Conservation (phyloP, 148 eudicot species). For the Silene conica region DNA sequence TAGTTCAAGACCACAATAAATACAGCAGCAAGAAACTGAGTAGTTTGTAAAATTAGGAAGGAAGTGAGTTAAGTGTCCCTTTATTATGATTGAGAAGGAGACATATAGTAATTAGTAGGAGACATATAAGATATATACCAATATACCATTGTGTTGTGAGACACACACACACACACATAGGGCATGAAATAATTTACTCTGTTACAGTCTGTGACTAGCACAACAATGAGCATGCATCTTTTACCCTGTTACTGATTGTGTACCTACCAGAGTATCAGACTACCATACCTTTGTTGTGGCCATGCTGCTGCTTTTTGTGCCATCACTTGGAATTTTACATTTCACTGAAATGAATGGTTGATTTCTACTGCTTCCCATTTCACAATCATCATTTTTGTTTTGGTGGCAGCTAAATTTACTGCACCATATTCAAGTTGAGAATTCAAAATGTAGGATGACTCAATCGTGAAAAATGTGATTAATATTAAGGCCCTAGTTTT, state of each 20-base stretch:
- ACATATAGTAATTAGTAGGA: neutral
- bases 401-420: neutral
- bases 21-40: too few relatives aligned
- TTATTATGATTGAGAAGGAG: slow-evolving; percentile 2
- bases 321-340: slow-evolving; percentile 14
- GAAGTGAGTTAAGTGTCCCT: too few relatives aligned
- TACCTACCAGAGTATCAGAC: too few relatives aligned
- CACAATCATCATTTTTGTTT: neutral
- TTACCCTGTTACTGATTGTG: slow-evolving; percentile 11
- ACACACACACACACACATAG: slow-evolving; percentile 14
- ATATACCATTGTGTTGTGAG: slow-evolving; percentile 16
- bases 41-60: too few relatives aligned
- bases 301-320: slow-evolving; percentile 1
- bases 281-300: neutral
- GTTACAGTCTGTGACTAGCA: neutral
- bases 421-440: neutral
- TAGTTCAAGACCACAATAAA: too few relatives aligned
- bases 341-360: slow-evolving; percentile 13
- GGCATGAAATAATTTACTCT: neutral
- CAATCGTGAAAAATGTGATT: too few relatives aligned
- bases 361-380: neutral
- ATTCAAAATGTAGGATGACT: too few relatives aligned
- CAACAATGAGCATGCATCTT: slow-evolving; percentile 10
- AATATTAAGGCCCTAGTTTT: too few relatives aligned
- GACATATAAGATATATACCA: neutral